Conservation (phyloP, 306 rosid genomes). For the Malus fusca region DNA sequence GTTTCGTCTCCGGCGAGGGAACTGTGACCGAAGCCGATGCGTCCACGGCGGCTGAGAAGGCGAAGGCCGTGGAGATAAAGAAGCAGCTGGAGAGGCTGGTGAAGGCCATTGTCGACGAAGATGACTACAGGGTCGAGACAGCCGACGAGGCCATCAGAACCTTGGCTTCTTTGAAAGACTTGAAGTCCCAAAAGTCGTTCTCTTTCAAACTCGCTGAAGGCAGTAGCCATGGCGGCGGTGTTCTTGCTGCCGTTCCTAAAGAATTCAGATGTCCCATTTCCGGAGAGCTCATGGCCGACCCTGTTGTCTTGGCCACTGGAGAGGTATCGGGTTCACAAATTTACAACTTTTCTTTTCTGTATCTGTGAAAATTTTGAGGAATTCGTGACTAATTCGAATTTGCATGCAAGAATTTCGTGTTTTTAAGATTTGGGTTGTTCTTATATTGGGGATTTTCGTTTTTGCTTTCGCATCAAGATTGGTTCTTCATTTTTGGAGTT, state of each 20-base stretch:
- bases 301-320: conserved; percentile 71
- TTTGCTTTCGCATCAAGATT: background rate
- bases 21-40: background rate
- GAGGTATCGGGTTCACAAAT: conserved; percentile 29
- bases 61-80: conserved; percentile 37
- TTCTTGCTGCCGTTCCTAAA: conserved; percentile 25
- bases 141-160: conserved; percentile 46
- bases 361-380: background rate
- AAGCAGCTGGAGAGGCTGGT: conserved; percentile 36
- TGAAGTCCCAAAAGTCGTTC: conserved; percentile 12
- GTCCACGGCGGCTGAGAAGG: background rate
- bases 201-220: conserved; percentile 5
- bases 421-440: background rate
- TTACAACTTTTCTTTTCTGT: background rate
- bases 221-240: background rate
- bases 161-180: conserved; percentile 39
- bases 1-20: background rate
- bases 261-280: conserved; percentile 76
- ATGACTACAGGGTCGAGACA: conserved; percentile 22
- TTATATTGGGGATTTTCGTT: background rate
- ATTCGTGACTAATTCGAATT: background rate
- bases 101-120: conserved; percentile 35
- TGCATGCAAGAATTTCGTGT: background rate
- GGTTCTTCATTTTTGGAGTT: background rate
- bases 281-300: conserved; percentile 62